Evolutionary conservation across 2,329 filamentous ascomycete genomes (phyloP).

Genomic region (Drechslerella coelobrocha): DNA sequence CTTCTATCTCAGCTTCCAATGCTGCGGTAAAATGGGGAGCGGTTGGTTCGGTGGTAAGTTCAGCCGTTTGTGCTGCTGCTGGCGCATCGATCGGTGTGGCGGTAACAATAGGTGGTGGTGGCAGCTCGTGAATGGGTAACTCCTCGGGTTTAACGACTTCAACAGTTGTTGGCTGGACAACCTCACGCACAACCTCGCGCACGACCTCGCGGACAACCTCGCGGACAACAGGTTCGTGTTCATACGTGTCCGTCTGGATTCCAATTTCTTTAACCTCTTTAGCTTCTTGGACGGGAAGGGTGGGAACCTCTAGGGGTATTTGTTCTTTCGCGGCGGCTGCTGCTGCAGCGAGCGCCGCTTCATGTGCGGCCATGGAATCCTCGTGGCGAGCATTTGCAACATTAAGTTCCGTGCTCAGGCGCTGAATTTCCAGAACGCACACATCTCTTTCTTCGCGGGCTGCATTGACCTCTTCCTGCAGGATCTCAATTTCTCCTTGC

Average conservation of each 20-base stretch:
- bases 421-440: slow-evolving; percentile 41
- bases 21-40: slow-evolving; percentile 31
- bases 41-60: slow-evolving; percentile 14
- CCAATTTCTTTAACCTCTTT: slow-evolving; percentile 41
- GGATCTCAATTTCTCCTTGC: slow-evolving; percentile 45
- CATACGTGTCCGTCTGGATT: slow-evolving; percentile 38
- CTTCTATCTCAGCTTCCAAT: slow-evolving; percentile 35
- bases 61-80: not conserved
- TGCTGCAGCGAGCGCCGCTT: slow-evolving; percentile 30
- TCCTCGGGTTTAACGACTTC: not conserved
- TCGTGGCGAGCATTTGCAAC: slow-evolving; percentile 45
- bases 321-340: slow-evolving; percentile 14
- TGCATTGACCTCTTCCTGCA: slow-evolving; percentile 43
- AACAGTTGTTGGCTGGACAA: not conserved
- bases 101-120: not conserved
- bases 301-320: not conserved
- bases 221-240: slow-evolving; percentile 9
- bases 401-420: slow-evolving; percentile 31
- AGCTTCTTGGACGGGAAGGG: not conserved
- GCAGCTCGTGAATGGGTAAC: not conserved
- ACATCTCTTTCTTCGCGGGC: slow-evolving; percentile 44
- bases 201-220: not conserved
- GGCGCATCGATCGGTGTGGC: not conserved
- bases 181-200: slow-evolving; percentile 5
- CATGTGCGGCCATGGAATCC: slow-evolving; percentile 29